A percentile compares a stretch with the other conserved stretches of the same genome.
phyloP scores from a whole-genome alignment of 1,284 basidiomycete species.

The Microbotryum scabiosae region DNA sequence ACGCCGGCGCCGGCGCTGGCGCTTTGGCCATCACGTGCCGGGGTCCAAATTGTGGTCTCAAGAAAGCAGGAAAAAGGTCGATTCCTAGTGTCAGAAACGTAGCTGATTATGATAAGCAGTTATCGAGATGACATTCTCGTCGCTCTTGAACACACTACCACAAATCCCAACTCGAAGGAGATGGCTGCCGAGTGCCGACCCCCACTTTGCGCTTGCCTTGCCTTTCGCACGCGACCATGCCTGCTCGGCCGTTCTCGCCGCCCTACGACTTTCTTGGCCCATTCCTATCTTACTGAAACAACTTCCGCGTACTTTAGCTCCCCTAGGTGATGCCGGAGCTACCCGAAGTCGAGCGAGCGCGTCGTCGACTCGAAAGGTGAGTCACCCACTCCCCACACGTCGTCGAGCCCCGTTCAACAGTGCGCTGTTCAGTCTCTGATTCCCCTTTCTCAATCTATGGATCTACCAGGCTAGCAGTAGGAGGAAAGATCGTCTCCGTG shows the following conservation, averaged over 20 bases:
- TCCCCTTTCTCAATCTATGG: no score
- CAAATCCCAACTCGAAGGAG: not conserved
- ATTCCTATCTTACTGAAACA: no score
- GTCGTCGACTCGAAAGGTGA: conserved; percentile 49
- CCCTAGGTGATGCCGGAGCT: conserved; percentile 20
- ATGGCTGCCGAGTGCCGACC: not conserved
- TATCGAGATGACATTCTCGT: no score
- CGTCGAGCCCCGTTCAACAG: not conserved
- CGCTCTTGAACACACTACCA: no score
- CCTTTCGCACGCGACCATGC: not conserved
- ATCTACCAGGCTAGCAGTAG: conserved; percentile 44
- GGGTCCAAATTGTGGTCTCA: no score
- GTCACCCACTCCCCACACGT: not conserved
- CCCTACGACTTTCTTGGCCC: no score
- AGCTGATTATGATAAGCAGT: no score
- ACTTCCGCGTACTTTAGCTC: no score
- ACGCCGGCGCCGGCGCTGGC: no score
- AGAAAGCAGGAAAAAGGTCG: no score
- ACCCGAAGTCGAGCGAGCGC: conserved; percentile 63
- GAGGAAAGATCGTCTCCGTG: conserved; percentile 53
- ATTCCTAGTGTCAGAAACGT: no score
- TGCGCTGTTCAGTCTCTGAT: not conserved
- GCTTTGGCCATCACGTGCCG: no score
- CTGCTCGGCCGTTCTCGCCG: not conserved
- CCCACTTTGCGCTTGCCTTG: not conserved